phyloP scores from a whole-genome alignment of 2,329 filamentous ascomycete genomes.

The Basipetospora chlamydospora region DNA sequence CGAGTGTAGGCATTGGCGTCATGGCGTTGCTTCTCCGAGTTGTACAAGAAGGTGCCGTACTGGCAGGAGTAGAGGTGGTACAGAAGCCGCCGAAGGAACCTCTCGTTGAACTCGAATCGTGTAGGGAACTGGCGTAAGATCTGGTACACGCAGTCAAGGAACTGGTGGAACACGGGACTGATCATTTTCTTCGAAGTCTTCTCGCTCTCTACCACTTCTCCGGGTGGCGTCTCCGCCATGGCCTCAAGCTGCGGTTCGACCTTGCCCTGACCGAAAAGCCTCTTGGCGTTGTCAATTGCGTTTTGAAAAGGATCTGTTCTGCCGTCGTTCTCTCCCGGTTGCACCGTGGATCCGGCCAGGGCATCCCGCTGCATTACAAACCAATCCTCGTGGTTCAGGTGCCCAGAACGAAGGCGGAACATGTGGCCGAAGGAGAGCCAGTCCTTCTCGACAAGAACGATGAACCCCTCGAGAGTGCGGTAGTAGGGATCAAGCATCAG shows the following conservation, averaged over 20 bases:
- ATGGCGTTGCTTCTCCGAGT: conserved; percentile 77
- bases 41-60: conserved; percentile 92
- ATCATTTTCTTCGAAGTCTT: conserved; percentile 78
- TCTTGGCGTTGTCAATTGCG: conserved; percentile 68
- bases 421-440: conserved; percentile 97
- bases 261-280: conserved; percentile 66
- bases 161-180: conserved; percentile 94
- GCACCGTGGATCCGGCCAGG: conserved; percentile 48
- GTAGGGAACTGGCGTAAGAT: conserved; percentile 71
- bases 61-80: conserved; percentile 95
- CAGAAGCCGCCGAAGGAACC: conserved; percentile 73
- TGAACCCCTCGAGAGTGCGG: conserved; percentile 85
- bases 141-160: conserved; percentile 88
- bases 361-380: conserved; percentile 75
- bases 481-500: conserved; percentile 93
- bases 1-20: conserved; percentile 54
- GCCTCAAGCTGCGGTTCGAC: conserved; percentile 48
- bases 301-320: conserved; percentile 69
- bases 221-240: conserved; percentile 23
- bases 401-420: conserved; percentile 85
- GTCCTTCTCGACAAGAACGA: conserved; percentile 89
- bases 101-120: conserved; percentile 91
- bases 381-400: conserved; percentile 84
- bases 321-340: conserved; percentile 46
- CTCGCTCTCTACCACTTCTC: conserved; percentile 36